phyloP scores from a whole-genome alignment of 257 asterid species.

The Solanum rostratum region DNA sequence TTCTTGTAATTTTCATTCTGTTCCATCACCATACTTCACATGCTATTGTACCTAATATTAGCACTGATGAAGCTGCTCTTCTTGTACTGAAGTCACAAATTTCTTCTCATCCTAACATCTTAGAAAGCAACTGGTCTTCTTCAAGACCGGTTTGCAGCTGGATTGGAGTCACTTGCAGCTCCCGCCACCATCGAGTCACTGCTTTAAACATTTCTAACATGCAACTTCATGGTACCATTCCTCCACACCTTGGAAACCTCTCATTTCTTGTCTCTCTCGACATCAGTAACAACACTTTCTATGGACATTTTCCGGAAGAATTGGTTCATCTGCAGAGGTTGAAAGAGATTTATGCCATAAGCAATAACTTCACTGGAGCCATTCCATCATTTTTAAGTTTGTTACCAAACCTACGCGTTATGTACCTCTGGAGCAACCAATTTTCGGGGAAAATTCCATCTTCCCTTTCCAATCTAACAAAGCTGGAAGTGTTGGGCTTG shows the following conservation, averaged over 20 bases:
- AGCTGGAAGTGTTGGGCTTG: neutral
- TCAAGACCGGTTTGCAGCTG: neutral
- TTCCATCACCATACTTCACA: neutral
- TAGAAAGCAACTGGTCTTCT: constrained; percentile 1
- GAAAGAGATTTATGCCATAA: neutral
- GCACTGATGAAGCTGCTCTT: constrained; percentile 1
- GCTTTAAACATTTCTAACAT: neutral
- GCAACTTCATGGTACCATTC: neutral
- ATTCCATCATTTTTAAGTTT: neutral
- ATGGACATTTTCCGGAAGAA: neutral
- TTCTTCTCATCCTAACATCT: neutral
- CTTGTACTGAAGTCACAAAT: neutral
- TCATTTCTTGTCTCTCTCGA: neutral
- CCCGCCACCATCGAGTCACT: neutral
- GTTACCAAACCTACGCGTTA: neutral
- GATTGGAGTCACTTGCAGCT: neutral
- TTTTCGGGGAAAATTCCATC: neutral
- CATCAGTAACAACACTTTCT: neutral
- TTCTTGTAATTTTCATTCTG: neutral
- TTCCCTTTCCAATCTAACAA: neutral
- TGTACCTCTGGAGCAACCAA: neutral
- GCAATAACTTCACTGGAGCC: neutral
- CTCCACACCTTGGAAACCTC: neutral
- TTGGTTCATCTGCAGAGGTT: neutral
- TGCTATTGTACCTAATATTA: neutral